A percentile compares a stretch with the other conserved stretches of the same genome.
Evolutionary conservation across 176 grass and related monocot species (phyloP).

Genomic region (Zoysia japonica): DNA sequence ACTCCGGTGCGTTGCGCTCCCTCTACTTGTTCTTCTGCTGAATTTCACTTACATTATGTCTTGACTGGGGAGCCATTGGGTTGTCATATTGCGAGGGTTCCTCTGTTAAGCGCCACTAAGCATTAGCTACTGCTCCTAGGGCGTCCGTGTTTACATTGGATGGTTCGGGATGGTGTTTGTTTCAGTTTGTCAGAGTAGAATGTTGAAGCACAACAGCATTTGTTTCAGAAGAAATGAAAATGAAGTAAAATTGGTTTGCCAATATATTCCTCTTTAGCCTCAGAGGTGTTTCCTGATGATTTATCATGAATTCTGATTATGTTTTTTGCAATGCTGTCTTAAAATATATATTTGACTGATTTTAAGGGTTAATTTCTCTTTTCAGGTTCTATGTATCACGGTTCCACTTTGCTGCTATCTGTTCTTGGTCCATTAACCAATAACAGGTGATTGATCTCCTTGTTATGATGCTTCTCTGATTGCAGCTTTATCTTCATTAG

Average conservation of each 20-base stretch:
- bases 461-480: conserved; percentile 9
- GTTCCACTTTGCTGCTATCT: conserved; percentile 81
- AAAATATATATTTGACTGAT: conserved; percentile 8
- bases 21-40: conserved; percentile 1
- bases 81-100: neutral
- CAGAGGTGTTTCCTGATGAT: neutral
- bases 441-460: conserved; percentile 54
- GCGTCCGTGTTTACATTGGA: neutral
- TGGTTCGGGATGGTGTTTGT: neutral
- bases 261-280: neutral
- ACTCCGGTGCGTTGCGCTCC: conserved; percentile 55
- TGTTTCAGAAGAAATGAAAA: neutral
- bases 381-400: conserved; percentile 96
- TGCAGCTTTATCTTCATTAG: neutral
- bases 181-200: neutral
- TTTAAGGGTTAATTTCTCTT: conserved; percentile 31
- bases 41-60: conserved; percentile 10
- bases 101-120: neutral
- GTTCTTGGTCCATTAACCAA: conserved; percentile 74
- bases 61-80: neutral
- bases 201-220: neutral
- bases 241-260: neutral
- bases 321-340: conserved; percentile 16
- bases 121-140: neutral
- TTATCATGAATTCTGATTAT: conserved; percentile 15